phyloP scores from a whole-genome alignment of 768 basidiomycete species.

The Hericium coralloides region DNA sequence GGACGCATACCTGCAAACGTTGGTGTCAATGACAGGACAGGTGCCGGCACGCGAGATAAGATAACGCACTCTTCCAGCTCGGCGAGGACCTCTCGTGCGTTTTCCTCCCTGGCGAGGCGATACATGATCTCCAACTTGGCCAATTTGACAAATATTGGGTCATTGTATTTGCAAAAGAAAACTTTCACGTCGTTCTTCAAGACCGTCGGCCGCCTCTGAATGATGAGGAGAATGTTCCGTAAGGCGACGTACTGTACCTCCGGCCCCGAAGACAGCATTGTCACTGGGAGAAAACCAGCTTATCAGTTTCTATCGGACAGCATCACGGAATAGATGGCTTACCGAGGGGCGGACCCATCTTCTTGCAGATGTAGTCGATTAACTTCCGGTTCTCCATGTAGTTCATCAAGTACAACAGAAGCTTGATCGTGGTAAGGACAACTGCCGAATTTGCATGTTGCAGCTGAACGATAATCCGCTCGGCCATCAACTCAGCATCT shows the following conservation, averaged over 20 bases:
- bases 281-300: constrained; percentile 47
- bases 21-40: no score
- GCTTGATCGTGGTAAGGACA: constrained; percentile 97
- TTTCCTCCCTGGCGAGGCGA: constrained; percentile 89
- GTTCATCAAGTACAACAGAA: constrained; percentile 94
- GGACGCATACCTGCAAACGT: constrained; percentile 74
- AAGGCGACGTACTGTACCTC: constrained; percentile 98
- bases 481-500: constrained; percentile 93
- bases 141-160: constrained; percentile 97
- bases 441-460: constrained; percentile 99
- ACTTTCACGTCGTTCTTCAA: constrained; percentile 97
- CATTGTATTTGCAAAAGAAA: constrained; percentile 99
- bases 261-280: constrained; percentile 90
- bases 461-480: constrained; percentile 86
- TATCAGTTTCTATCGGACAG: not conserved
- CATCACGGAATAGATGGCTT: constrained; percentile 4
- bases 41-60: not conserved
- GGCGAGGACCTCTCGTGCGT: constrained; percentile 84
- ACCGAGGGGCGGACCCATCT: constrained; percentile 98
- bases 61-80: constrained; percentile 83
- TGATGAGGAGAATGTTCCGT: constrained; percentile 93
- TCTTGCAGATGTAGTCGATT: constrained; percentile 88
- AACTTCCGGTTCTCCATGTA: constrained; percentile 89
- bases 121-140: constrained; percentile 99
- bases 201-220: constrained; percentile 87